A percentile compares a stretch with the other conserved stretches of the same genome.
Evolutionary conservation across 2,329 filamentous ascomycete genomes (phyloP).

Genomic region (Catunica adiposa): DNA sequence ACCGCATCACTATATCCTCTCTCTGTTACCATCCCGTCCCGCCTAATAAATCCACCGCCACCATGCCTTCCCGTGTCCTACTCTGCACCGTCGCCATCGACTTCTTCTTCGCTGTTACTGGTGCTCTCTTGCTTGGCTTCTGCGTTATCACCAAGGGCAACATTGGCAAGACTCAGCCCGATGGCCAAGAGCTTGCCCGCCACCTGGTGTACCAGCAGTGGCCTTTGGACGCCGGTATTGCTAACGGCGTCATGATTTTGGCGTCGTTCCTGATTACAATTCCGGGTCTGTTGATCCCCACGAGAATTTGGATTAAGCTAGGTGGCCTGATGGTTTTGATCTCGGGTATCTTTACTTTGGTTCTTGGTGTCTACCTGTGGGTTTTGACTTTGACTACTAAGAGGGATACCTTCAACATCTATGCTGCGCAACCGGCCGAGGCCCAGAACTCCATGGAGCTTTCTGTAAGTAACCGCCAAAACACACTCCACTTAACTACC

Average conservation of each 20-base stretch:
- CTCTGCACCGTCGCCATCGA: slow-evolving; percentile 32
- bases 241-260: slow-evolving; percentile 57
- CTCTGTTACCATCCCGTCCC: not conserved
- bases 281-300: slow-evolving; percentile 52
- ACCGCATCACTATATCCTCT: not conserved
- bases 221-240: slow-evolving; percentile 45
- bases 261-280: slow-evolving; percentile 52
- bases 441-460: slow-evolving; percentile 56
- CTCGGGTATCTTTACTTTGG: slow-evolving; percentile 46
- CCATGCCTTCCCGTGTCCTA: slow-evolving; percentile 40
- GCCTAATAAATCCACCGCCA: no score
- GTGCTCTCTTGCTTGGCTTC: slow-evolving; percentile 38
- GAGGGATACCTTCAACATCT: slow-evolving; percentile 43
- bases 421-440: slow-evolving; percentile 36
- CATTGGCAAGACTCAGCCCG: slow-evolving; percentile 25
- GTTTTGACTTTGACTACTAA: slow-evolving; percentile 55
- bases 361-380: slow-evolving; percentile 53
- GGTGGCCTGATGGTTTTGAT: slow-evolving; percentile 48
- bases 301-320: slow-evolving; percentile 52
- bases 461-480: slow-evolving; percentile 30
- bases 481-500: not conserved
- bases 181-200: slow-evolving; percentile 31
- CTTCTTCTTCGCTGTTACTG: slow-evolving; percentile 35
- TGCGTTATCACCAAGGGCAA: slow-evolving; percentile 34
- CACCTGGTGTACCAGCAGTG: slow-evolving; percentile 37